Conservation (phyloP, 2,329 filamentous ascomycete species). For the Didymella keratinophila region DNA sequence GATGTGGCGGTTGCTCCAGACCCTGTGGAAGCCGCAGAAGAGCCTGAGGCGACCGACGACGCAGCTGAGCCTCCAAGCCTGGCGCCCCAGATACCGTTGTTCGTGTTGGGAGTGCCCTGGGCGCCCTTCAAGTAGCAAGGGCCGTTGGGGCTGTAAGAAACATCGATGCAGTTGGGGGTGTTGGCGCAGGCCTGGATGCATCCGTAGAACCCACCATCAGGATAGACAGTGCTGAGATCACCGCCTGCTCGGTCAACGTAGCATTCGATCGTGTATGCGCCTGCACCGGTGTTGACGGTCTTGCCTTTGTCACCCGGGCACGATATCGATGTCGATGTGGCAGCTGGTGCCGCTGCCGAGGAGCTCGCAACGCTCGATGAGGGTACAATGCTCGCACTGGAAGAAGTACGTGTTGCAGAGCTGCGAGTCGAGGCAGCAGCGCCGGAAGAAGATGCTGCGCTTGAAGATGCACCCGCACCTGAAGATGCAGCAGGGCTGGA, state of each 20-base stretch:
- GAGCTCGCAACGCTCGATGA: not conserved
- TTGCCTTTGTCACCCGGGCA: not conserved
- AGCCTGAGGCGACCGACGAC: not conserved
- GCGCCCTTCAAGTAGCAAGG: not conserved
- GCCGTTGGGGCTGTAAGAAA: not conserved
- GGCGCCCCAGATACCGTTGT: not conserved
- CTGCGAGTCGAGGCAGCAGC: not conserved
- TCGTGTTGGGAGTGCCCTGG: not conserved
- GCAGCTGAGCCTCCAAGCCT: not conserved
- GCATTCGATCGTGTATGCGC: not conserved
- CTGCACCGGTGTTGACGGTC: not conserved
- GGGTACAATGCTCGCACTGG: not conserved
- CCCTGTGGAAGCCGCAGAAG: not conserved
- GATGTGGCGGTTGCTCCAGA: constrained; percentile 1
- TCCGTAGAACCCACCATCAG: not conserved
- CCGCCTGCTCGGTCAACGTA: not conserved
- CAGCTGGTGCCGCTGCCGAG: not conserved
- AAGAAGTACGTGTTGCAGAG: not conserved
- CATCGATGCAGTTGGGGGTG: not conserved
- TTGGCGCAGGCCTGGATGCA: not conserved
- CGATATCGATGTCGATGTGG: not conserved
- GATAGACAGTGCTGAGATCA: not conserved
- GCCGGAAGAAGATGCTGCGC: not conserved
- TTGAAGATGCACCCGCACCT: constrained; percentile 2
- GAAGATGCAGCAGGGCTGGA: not conserved